Evolutionary conservation across 768 basidiomycete genomes (phyloP).

Genomic region (Hericium rajendrae): DNA sequence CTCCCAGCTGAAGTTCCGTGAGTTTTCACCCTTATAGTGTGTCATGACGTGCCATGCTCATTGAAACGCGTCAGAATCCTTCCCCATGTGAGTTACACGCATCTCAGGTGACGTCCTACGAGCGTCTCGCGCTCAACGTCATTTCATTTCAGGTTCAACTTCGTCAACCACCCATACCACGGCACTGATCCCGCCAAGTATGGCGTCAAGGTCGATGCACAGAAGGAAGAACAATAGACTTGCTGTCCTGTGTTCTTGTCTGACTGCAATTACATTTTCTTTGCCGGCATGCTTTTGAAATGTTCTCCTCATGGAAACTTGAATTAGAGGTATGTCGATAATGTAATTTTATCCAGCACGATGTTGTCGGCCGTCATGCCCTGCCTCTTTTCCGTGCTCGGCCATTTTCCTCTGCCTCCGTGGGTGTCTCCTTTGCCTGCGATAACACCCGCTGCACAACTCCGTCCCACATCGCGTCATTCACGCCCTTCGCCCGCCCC

Average conservation of each 20-base stretch:
- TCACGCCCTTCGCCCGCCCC: constrained; percentile 80
- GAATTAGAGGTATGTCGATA: neutral
- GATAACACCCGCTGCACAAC: constrained; percentile 57
- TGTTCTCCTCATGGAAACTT: neutral
- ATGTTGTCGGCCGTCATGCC: neutral
- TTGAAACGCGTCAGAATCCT: constrained; percentile 36
- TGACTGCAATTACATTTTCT: neutral
- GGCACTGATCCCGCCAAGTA: constrained; percentile 84
- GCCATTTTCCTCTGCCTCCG: neutral
- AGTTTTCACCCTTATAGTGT: constrained; percentile 86
- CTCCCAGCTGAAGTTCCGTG: constrained; percentile 90
- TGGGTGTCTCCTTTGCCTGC: constrained; percentile 21
- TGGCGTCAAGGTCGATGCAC: constrained; percentile 14
- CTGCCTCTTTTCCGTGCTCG: neutral
- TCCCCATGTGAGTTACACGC: constrained; percentile 57
- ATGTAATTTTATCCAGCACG: neutral
- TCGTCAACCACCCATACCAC: constrained; percentile 85
- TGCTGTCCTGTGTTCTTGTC: neutral
- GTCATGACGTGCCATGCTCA: constrained; percentile 42
- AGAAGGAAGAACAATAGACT: constrained; percentile 13
- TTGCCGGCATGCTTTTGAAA: neutral
- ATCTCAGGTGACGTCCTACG: constrained; percentile 18
- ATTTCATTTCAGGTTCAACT: constrained; percentile 65
- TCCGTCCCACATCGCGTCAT: constrained; percentile 89
- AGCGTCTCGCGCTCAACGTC: constrained; percentile 18